These are phyloP conservation scores for Saksenaea oblongispora DNA, from an alignment of 371 early-diverging fungal species.

Conservation along the genomic window DNA sequence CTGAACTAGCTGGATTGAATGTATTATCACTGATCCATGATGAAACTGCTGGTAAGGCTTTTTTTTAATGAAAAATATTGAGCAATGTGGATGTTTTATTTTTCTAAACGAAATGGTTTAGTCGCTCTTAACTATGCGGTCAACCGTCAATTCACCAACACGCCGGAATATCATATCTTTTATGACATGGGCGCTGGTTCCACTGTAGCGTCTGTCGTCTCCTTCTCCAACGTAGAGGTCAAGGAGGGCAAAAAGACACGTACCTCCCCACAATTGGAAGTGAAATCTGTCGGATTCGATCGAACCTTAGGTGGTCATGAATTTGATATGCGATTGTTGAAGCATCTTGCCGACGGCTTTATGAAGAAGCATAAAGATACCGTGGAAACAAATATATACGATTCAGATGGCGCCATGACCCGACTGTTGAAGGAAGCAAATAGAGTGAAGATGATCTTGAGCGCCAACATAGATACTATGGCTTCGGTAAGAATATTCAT, in stretches of 20 bases:
- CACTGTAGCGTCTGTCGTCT: constrained; percentile 86
- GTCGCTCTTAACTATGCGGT: constrained; percentile 95
- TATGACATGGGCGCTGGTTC: constrained; percentile 97
- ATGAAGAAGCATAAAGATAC: constrained; percentile 48
- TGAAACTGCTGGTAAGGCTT: constrained; percentile 85
- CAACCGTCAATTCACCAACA: constrained; percentile 64
- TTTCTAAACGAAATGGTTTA: constrained; percentile 6
- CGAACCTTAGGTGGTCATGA: constrained; percentile 86
- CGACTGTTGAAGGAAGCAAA: constrained; percentile 90
- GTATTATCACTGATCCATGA: constrained; percentile 88
- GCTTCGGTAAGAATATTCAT: constrained; percentile 66
- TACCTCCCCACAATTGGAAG: constrained; percentile 71
- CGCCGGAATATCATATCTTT: constrained; percentile 85
- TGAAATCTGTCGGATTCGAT: constrained; percentile 83
- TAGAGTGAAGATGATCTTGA: constrained; percentile 93
- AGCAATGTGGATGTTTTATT: not conserved
- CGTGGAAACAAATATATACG: constrained; percentile 44
- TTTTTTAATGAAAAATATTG: not conserved
- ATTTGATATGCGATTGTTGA: constrained; percentile 81
- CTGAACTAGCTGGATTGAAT: constrained; percentile 87
- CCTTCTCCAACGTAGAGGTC: constrained; percentile 66
- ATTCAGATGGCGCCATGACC: constrained; percentile 80
- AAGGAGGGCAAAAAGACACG: constrained; percentile 65
- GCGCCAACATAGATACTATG: constrained; percentile 86
- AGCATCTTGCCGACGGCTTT: constrained; percentile 76